Percentiles rank a stretch among this genome's conserved stretches.
Evolutionary conservation across 108 stramenopile species (phyloP).

Genomic region (Cyclotella atomus): DNA sequence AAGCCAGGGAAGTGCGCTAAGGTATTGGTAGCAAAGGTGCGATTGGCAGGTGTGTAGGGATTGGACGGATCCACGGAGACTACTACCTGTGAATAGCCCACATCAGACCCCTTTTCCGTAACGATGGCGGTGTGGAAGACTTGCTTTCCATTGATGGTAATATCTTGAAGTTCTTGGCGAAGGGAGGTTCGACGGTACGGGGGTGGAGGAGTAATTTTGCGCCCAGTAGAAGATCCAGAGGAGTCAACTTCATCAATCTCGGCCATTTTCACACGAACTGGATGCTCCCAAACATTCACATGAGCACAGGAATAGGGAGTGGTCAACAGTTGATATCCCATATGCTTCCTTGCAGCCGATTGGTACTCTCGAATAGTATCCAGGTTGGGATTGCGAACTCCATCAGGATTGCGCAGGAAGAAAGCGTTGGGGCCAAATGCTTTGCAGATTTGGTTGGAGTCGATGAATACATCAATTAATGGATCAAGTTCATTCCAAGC

Average conservation of each 20-base stretch:
- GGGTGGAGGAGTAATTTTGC: not conserved
- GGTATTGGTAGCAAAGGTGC: not conserved
- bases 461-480: not conserved
- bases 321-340: not conserved
- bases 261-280: not conserved
- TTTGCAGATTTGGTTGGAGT: not conserved
- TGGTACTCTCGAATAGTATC: not conserved
- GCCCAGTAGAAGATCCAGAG: not conserved
- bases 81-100: not conserved
- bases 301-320: not conserved
- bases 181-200: not conserved
- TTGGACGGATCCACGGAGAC: not conserved
- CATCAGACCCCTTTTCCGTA: not conserved
- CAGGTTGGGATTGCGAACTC: not conserved
- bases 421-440: not conserved
- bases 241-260: not conserved
- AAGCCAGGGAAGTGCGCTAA: not conserved
- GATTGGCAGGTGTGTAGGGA: not conserved
- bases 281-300: not conserved
- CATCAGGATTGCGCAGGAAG: too few relatives aligned
- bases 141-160: not conserved
- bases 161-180: not conserved
- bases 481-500: not conserved
- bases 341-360: not conserved
- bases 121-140: not conserved